Evolutionary conservation across 208 protist genomes (phyloP).

Genomic region (Leishmania braziliensis): DNA sequence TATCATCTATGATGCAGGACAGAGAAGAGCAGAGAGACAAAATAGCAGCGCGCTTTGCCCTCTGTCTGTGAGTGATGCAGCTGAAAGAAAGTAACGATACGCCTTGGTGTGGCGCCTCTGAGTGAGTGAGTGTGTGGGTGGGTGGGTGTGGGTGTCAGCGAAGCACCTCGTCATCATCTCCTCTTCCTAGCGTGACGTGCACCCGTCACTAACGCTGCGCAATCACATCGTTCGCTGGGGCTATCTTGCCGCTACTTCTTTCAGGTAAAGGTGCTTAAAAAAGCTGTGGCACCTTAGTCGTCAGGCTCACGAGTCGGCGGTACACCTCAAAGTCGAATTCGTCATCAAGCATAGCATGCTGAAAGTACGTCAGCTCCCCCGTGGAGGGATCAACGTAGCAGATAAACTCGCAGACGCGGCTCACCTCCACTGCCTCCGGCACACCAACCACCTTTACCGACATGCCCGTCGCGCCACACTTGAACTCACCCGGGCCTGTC

Average conservation of each 20-base stretch:
- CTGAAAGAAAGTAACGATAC: neutral
- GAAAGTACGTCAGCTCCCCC: slow-evolving; percentile 79
- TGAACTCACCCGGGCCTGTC: slow-evolving; percentile 72
- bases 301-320: slow-evolving; percentile 75
- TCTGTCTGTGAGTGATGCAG: neutral
- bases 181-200: neutral
- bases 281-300: slow-evolving; percentile 77
- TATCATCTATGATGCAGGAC: neutral
- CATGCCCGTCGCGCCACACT: slow-evolving; percentile 69
- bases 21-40: neutral
- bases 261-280: slow-evolving; percentile 50
- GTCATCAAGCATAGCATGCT: slow-evolving; percentile 88
- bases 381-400: slow-evolving; percentile 85
- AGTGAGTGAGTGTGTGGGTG: neutral
- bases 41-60: neutral
- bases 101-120: neutral
- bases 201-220: neutral
- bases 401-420: slow-evolving; percentile 90
- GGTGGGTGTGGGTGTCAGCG: neutral
- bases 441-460: slow-evolving; percentile 67
- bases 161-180: neutral
- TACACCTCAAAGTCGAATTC: slow-evolving; percentile 93
- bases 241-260: neutral
- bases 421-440: slow-evolving; percentile 73
- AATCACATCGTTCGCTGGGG: neutral